These are phyloP conservation scores for Aciculoconidium aculeatum DNA, from an alignment of 805 yeast species.

Conservation along the genomic window DNA sequence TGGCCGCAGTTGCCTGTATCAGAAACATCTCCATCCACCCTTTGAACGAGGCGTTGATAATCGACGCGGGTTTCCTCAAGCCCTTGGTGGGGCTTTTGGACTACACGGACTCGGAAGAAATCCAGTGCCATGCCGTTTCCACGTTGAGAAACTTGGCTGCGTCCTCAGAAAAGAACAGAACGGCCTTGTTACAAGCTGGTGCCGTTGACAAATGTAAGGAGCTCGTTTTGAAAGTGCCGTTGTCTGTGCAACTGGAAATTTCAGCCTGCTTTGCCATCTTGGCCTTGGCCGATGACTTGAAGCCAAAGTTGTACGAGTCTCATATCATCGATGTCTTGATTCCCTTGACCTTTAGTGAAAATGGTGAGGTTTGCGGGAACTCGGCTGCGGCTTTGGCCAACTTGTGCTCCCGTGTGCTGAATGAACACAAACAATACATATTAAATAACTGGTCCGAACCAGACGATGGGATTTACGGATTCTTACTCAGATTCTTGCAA, in stretches of 20 bases:
- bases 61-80: slow-evolving; percentile 92
- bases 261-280: slow-evolving; percentile 96
- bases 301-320: slow-evolving; percentile 73
- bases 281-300: slow-evolving; percentile 93
- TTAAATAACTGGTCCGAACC: slow-evolving; percentile 75
- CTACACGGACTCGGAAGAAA: slow-evolving; percentile 86
- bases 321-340: slow-evolving; percentile 84
- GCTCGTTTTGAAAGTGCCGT: slow-evolving; percentile 78
- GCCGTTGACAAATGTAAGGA: slow-evolving; percentile 92
- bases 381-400: slow-evolving; percentile 98
- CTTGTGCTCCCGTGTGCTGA: slow-evolving; percentile 77
- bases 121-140: slow-evolving; percentile 97
- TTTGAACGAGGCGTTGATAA: slow-evolving; percentile 87
- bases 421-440: slow-evolving; percentile 69
- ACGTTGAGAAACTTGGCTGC: slow-evolving; percentile 96
- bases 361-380: slow-evolving; percentile 95
- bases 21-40: slow-evolving; percentile 97
- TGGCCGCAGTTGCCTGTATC: slow-evolving; percentile 97
- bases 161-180: slow-evolving; percentile 84
- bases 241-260: slow-evolving; percentile 90
- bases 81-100: slow-evolving; percentile 84
- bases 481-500: slow-evolving; percentile 71
- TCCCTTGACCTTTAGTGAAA: slow-evolving; percentile 82
- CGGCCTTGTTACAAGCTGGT: slow-evolving; percentile 88
- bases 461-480: slow-evolving; percentile 79